A percentile compares a stretch with the other conserved stretches of the same genome.
These are phyloP conservation scores for Dendryphion nanum DNA, from an alignment of 2,329 filamentous ascomycete species.

Conservation along the genomic window DNA sequence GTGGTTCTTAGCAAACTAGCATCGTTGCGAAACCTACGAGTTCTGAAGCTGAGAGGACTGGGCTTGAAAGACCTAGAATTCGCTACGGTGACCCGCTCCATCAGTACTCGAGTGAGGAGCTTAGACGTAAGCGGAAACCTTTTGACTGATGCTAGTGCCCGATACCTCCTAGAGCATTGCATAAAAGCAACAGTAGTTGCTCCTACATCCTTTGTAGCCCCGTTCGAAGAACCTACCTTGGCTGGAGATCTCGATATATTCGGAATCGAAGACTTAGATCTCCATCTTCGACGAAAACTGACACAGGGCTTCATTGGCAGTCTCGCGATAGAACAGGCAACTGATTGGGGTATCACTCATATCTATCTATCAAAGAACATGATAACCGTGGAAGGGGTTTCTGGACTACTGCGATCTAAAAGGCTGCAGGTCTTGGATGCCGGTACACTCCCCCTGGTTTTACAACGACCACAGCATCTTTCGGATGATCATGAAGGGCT, in stretches of 20 bases:
- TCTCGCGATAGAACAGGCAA: conserved; percentile 56
- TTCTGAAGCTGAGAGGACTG: conserved; percentile 56
- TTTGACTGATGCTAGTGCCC: conserved; percentile 56
- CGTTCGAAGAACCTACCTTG: conserved; percentile 30
- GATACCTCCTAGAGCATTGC: conserved; percentile 52
- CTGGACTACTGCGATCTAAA: conserved; percentile 51
- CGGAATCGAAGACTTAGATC: conserved; percentile 50
- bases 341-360: conserved; percentile 58
- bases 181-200: conserved; percentile 34
- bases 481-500: conserved; percentile 20
- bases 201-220: conserved; percentile 20
- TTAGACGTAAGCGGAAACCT: conserved; percentile 57
- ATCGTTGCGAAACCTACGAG: conserved; percentile 51
- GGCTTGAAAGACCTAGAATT: conserved; percentile 55
- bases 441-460: conserved; percentile 44
- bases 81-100: conserved; percentile 51
- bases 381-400: conserved; percentile 56
- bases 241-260: conserved; percentile 12
- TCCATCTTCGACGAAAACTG: conserved; percentile 45
- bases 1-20: conserved; percentile 49
- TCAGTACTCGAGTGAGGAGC: conserved; percentile 53
- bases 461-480: conserved; percentile 19
- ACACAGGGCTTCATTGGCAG: conserved; percentile 48
- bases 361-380: conserved; percentile 58
- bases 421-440: conserved; percentile 57